Evolutionary conservation across 2,329 filamentous ascomycete genomes (phyloP), one percentile per base, ranked within the genome.

Genomic region (Chaetomiaceae sp.): DNA sequence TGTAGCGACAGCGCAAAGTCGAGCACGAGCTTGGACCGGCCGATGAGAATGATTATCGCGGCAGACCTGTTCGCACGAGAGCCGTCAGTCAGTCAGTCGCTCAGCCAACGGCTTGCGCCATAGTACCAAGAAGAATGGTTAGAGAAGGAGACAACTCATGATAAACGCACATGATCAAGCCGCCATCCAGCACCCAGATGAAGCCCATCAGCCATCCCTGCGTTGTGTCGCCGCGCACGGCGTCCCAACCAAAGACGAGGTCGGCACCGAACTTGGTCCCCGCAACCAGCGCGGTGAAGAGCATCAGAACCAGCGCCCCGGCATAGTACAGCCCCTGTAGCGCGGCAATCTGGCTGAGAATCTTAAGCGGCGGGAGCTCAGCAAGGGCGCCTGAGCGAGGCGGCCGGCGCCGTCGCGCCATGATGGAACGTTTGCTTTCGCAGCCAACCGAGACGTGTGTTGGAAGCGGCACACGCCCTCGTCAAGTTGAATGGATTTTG

Each of bases 1-100:
- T 68, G 63, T 15, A 96, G 78, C 2, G 91, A 95, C 19, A 96
- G 72, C 26, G 88, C 87, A 65, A 97, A 98, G 68, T 98, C 93
- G 56, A 88, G 88, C 41, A 97, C 86, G 50, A 97, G 84, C 66
- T 97, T 97, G 38, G 86, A 93, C 52, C 93, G 88, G 17, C 84
- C 83, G 56, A 98, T 81, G 48, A 97, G 73, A 44, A 91, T 69
- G 41, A 95, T 80, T 48, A 96, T 84, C 34, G 88, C 86, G 48
- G 94, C 80, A 34, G 88, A 81, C 62, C 91, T 97, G 60, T 30
- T n/a, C 29, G 12, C 4, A 32, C 12, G 15, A 32, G 22, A 24
- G 6, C 22, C 6, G 22, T 24, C 22, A 24, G 22, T 7, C 29
- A 32, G 6, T 8, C 12, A 7, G 14, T n/a, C 12, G 14, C 2